Evolutionary conservation across 768 basidiomycete species (phyloP).

Genomic region (Phlebiopsis flavidoalba): DNA sequence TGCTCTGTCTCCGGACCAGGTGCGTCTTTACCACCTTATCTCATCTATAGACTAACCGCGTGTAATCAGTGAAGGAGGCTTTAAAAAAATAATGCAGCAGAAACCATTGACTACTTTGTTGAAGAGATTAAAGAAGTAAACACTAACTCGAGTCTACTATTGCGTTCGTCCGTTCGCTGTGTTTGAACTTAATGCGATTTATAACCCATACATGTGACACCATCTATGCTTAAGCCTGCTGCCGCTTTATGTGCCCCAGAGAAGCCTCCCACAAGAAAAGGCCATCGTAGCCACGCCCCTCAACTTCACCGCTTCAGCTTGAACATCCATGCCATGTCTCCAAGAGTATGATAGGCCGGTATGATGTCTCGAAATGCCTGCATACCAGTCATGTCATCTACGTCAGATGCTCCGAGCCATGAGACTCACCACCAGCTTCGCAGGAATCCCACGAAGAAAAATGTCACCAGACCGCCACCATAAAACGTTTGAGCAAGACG

Average conservation of each 20-base stretch:
- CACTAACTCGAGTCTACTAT: slow-evolving; percentile 2
- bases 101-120: slow-evolving; percentile 52
- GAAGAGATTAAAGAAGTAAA: slow-evolving; percentile 21
- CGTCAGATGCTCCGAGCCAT: background rate
- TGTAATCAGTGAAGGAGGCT: slow-evolving; percentile 47
- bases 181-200: slow-evolving; percentile 8
- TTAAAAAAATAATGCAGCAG: slow-evolving; percentile 41
- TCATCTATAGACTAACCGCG: background rate
- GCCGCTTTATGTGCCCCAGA: slow-evolving; percentile 67
- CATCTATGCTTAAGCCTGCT: slow-evolving; percentile 49
- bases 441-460: slow-evolving; percentile 48
- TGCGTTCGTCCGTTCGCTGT: background rate
- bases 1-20: slow-evolving; percentile 60
- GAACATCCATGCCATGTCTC: slow-evolving; percentile 63
- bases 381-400: background rate
- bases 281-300: slow-evolving; percentile 63
- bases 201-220: background rate
- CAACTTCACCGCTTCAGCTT: slow-evolving; percentile 49
- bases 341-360: slow-evolving; percentile 43
- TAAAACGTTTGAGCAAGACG: slow-evolving; percentile 35
- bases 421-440: slow-evolving; percentile 63
- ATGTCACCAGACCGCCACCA: slow-evolving; percentile 40
- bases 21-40: slow-evolving; percentile 24
- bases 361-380: slow-evolving; percentile 58
- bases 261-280: slow-evolving; percentile 57